Base-by-base conservation (phyloP, 176 grass and related monocot genomes). In the Neostapfia colusana region DNA sequence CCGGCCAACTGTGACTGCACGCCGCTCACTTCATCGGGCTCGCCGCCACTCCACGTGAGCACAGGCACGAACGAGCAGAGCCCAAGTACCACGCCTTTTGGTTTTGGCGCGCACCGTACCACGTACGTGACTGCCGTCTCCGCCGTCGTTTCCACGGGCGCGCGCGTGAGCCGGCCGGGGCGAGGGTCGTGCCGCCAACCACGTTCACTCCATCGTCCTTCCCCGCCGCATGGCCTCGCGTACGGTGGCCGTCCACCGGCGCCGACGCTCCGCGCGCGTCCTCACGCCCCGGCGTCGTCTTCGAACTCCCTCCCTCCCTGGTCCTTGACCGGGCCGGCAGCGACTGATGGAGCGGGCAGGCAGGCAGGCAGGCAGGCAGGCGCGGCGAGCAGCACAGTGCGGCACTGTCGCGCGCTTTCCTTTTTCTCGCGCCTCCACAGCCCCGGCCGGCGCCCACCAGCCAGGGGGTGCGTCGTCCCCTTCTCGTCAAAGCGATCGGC, bases 31-130 rank as follows among this genome's bases (percentile, higher is more conserved):
- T 20, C 48, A 21, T 54, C 20, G 51, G 51, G 20, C 20, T 54
- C 51, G 51, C 51, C 51, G 51, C 51, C 7, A 3, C 51, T 54
- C 69, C 57, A 57, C 45, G 80, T 67, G 70, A 82, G 59, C 20
- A 6, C 69, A 59, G 21, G 26, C 26, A 10, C 45, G 45, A 43
- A 43, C 42, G 8, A 43, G 42, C 42, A 43, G n/a, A 1, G 14
- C 25, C 15, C 16, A 23, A 44, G 21, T 44, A 34, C 35, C 60
- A 4, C 50, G 49, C 70, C 70, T 73, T 73, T 72, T 31, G 31
- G 2, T 31, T 72, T 15, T 3, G 48, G 70, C 7, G 70, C 69
- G 42, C 13, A 9, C 10, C 8, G 42, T 43, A 11, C 0, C 40
- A 6, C 10, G 8, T 2, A 0, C 67, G 37, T 11, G 6, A 6